A percentile compares a stretch with the other conserved stretches of the same genome.
These are phyloP conservation scores for Coniochaeta ligniaria DNA, from an alignment of 2,329 filamentous ascomycete species.

Conservation along the genomic window DNA sequence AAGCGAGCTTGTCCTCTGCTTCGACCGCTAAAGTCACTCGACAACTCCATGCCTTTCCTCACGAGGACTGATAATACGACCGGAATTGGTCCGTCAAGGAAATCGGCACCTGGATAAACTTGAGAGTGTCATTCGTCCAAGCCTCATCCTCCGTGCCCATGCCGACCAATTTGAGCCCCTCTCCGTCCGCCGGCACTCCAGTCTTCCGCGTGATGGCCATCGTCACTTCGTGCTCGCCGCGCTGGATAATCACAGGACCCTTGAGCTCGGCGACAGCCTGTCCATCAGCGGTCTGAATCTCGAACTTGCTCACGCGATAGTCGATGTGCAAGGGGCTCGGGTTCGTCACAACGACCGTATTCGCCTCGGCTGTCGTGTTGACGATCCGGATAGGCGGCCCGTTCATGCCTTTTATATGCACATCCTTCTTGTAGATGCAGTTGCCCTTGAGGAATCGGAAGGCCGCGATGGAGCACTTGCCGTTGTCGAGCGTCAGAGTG, in stretches of 20 bases:
- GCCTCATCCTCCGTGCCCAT: slow-evolving; percentile 9
- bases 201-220: slow-evolving; percentile 11
- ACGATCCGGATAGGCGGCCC: slow-evolving; percentile 16
- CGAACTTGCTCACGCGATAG: slow-evolving; percentile 21
- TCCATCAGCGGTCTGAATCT: slow-evolving; percentile 19
- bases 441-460: slow-evolving; percentile 14
- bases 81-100: slow-evolving; percentile 5
- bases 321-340: slow-evolving; percentile 23
- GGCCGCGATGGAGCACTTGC: slow-evolving; percentile 16
- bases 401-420: slow-evolving; percentile 19
- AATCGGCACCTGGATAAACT: slow-evolving; percentile 9
- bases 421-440: slow-evolving; percentile 18
- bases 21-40: not conserved
- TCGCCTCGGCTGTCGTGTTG: slow-evolving; percentile 12
- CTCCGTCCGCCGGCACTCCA: not conserved
- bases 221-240: slow-evolving; percentile 19
- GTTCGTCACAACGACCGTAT: slow-evolving; percentile 18
- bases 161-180: slow-evolving; percentile 4
- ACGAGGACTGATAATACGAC: not conserved
- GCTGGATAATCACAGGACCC: slow-evolving; percentile 20
- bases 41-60: not conserved
- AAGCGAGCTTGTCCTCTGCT: not conserved
- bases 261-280: slow-evolving; percentile 18
- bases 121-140: slow-evolving; percentile 12
- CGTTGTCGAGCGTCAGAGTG: slow-evolving; percentile 20